phyloP scores from a whole-genome alignment of 2,329 filamentous ascomycete genomes.

The Conoideocrella luteorostrata region DNA sequence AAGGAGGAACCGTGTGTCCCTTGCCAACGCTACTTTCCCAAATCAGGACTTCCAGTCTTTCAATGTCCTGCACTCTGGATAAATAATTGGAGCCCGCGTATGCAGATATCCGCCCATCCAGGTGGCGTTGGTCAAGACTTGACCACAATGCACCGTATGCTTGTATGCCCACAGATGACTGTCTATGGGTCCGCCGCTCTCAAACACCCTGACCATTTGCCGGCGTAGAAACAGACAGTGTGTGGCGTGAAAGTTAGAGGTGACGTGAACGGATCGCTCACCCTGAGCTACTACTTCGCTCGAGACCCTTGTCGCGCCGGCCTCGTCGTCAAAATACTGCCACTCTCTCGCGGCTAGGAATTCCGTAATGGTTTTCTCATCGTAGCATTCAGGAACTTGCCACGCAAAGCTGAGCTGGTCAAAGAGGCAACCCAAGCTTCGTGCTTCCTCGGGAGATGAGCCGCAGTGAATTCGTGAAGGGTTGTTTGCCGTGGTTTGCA shows the following conservation, averaged over 20 bases:
- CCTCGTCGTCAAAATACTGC: conserved; percentile 6
- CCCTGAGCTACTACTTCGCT: neutral
- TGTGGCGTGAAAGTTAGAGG: conserved; percentile 1
- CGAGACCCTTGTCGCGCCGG: neutral
- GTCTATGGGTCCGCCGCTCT: conserved; percentile 3
- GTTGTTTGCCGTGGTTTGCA: no score
- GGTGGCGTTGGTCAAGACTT: neutral
- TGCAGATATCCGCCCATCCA: conserved; percentile 1
- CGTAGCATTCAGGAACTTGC: conserved; percentile 8
- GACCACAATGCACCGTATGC: conserved; percentile 6
- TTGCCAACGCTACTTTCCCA: no score
- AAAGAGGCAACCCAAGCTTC: conserved; percentile 2
- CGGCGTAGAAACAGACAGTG: conserved; percentile 5
- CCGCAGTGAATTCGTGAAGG: conserved; percentile 6
- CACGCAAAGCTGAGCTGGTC: conserved; percentile 8
- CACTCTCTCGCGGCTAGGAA: conserved; percentile 3
- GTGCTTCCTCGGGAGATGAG: conserved; percentile 3
- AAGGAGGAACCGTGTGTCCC: no score
- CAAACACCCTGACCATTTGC: conserved; percentile 7
- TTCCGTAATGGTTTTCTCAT: conserved; percentile 4
- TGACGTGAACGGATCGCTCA: conserved; percentile 4
- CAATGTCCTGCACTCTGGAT: conserved; percentile 6
- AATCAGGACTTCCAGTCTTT: neutral
- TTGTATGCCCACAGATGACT: conserved; percentile 5
- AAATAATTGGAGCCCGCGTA: conserved; percentile 5